A percentile compares a stretch with the other conserved stretches of the same genome.
Evolutionary conservation across 2,329 filamentous ascomycete genomes (phyloP).

Genomic region (Colletotrichum gigasporum): DNA sequence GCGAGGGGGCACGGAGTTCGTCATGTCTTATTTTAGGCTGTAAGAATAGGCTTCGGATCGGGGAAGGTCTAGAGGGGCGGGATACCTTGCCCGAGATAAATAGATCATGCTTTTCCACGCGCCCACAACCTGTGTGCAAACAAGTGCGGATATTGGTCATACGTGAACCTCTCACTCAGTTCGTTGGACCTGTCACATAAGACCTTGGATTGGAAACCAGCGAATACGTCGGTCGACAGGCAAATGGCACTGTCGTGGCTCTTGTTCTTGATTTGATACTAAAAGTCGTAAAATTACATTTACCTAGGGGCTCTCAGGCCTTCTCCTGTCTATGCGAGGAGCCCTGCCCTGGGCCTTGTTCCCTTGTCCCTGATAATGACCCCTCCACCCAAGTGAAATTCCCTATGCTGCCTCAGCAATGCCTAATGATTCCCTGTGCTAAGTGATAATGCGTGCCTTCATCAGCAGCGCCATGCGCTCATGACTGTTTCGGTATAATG

Average conservation of each 20-base stretch:
- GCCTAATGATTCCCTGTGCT: neutral
- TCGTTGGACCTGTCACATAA: too few relatives aligned
- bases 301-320: neutral
- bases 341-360: neutral
- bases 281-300: conserved; percentile 14
- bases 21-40: conserved; percentile 32
- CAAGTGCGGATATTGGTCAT: too few relatives aligned
- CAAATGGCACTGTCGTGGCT: too few relatives aligned
- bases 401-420: conserved; percentile 13
- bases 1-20: conserved; percentile 15
- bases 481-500: neutral
- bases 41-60: conserved; percentile 35
- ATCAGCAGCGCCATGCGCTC: conserved; percentile 22
- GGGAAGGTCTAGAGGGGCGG: conserved; percentile 28
- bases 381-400: neutral
- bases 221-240: too few relatives aligned
- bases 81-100: conserved; percentile 29
- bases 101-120: conserved; percentile 30
- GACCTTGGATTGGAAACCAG: too few relatives aligned
- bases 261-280: neutral
- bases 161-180: too few relatives aligned
- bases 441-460: conserved; percentile 24
- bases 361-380: neutral
- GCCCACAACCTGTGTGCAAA: too few relatives aligned
- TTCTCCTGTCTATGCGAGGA: conserved; percentile 1